Base-by-base conservation (phyloP, 345 rosid genomes). In the Sapria himalayana region DNA sequence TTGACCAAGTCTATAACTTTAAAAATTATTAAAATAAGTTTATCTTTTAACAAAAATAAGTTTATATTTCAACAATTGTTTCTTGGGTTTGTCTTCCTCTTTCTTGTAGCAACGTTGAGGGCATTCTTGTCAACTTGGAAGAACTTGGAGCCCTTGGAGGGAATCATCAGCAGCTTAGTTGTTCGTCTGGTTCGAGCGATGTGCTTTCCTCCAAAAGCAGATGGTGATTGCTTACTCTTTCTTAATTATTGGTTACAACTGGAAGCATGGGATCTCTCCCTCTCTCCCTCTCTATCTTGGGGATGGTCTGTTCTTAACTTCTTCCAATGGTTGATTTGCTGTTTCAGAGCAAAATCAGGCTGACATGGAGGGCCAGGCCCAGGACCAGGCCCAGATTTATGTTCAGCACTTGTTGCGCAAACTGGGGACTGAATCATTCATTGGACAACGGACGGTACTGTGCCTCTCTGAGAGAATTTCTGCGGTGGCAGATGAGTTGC, bases 331-430 rank as follows among this genome's bases (percentile, higher is more conserved):
- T n/a, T n/a, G n/a, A n/a, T n/a, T n/a, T 61, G 45, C 62, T 57
- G 45, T 57, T 48, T 51, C 61, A 67, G 79, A 48, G 44, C 56
- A 51, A 33, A 49, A 39, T 43, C 45, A 41, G 20, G 43, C 20
- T 15, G 67, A 67, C 52, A 39, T 53, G 15, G 68, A 72, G 47
- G 51, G 43, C 46, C 74, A 56, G 52, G 57, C 67, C 49, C 50
- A 49, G 43, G 58, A 79, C 49, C 92, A 86, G 56, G 51, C 45
- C 46, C 74, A 56, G 52, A 57, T 69, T 47, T 51, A 49, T 45
- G 58, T 84, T 51, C 92, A 86, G 56, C 99, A 91, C 51, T 44
- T 79, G 61, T 64, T 89, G 37, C 82, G 94, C 17, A 70, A 76
- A 58, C 91, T 76, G 29, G 93, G 79, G 57, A 52, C 48, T 51